Evolutionary conservation across 192 early-diverging fungal species (phyloP).

Genomic region (Entomortierella parvispora): DNA sequence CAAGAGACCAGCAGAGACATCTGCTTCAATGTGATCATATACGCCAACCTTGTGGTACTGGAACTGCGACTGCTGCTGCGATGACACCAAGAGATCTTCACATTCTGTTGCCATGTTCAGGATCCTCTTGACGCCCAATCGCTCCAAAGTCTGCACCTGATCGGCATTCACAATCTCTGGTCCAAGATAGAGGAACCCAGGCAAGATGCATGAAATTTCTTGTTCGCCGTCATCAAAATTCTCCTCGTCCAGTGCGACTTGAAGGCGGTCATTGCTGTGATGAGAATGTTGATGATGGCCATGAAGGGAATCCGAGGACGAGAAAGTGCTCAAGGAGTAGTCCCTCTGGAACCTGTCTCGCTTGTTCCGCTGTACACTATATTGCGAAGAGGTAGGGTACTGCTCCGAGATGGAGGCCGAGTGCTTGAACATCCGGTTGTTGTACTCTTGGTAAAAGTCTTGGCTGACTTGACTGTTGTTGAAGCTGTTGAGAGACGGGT

Average conservation of each 20-base stretch:
- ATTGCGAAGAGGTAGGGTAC: neutral
- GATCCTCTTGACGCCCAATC: constrained; percentile 69
- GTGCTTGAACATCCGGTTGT: constrained; percentile 22
- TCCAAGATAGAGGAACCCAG: constrained; percentile 71
- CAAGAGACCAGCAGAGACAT: constrained; percentile 69
- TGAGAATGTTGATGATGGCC: neutral
- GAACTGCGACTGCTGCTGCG: constrained; percentile 21
- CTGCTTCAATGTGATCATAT: constrained; percentile 72
- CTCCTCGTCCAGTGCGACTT: constrained; percentile 14
- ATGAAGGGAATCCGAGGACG: neutral
- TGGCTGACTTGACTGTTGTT: neutral
- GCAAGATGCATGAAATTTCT: constrained; percentile 63
- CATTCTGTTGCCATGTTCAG: constrained; percentile 85
- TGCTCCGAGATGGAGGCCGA: constrained; percentile 7
- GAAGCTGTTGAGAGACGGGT: neutral
- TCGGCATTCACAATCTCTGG: constrained; percentile 71
- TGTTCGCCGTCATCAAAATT: constrained; percentile 39
- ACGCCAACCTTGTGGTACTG: constrained; percentile 61
- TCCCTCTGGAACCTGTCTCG: too few relatives aligned
- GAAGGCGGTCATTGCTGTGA: neutral
- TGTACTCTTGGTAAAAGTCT: constrained; percentile 6
- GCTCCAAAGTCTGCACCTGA: constrained; percentile 61
- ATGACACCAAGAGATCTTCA: constrained; percentile 54
- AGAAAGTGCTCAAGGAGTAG: neutral
- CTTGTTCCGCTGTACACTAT: constrained; percentile 11